Evolutionary conservation across 371 early-diverging fungal genomes (phyloP).

Genomic region (Circinella umbellata): DNA sequence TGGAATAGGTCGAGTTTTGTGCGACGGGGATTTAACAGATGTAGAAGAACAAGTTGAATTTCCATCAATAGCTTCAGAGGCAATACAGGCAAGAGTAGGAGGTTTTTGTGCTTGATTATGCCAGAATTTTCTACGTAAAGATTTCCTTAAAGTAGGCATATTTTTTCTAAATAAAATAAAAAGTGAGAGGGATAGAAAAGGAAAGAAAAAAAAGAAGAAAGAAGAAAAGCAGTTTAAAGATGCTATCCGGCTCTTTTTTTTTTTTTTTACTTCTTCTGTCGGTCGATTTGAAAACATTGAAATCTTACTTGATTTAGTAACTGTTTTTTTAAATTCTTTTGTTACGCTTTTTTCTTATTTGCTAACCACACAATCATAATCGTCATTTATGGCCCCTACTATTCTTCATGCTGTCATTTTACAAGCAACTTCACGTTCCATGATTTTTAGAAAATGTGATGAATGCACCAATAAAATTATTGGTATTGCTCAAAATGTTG

Average conservation of each 20-base stretch:
- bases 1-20: conserved; percentile 4
- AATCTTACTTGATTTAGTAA: conserved; percentile 1
- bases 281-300: background rate
- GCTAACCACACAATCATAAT: background rate
- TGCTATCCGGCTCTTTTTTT: background rate
- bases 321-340: background rate
- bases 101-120: conserved; percentile 3
- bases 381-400: background rate
- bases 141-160: conserved; percentile 7
- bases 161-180: background rate
- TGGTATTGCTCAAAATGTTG: background rate
- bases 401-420: background rate
- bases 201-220: conserved; percentile 1
- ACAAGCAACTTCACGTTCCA: background rate
- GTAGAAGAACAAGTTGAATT: background rate
- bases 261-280: conserved; percentile 1
- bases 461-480: background rate
- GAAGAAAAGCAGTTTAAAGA: background rate
- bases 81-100: background rate
- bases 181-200: background rate
- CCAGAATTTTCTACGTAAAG: conserved; percentile 5
- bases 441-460: conserved; percentile 5
- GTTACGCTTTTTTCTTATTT: background rate
- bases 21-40: background rate
- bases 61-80: background rate